These are phyloP conservation scores for Chamaecyparis obtusa DNA, from an alignment of 75 land plant species.

Conservation along the genomic window DNA sequence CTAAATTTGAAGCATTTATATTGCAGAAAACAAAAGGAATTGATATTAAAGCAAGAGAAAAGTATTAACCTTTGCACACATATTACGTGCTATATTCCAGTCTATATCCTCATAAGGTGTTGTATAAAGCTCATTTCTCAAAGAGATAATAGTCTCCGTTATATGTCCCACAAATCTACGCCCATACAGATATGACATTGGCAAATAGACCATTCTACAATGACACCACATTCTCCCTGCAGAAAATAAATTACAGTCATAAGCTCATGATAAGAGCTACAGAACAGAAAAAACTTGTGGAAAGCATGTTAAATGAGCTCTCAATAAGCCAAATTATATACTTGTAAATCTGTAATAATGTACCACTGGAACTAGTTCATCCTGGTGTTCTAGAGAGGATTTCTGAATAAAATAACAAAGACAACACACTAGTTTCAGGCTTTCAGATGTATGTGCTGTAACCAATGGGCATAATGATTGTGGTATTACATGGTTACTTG, in stretches of 20 bases:
- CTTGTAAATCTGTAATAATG: neutral
- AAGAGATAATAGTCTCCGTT: slow-evolving; percentile 52
- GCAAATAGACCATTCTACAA: slow-evolving; percentile 89
- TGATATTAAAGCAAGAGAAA: neutral
- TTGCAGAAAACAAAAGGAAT: neutral
- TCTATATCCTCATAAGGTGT: slow-evolving; percentile 64
- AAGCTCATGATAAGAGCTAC: neutral
- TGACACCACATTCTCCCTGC: slow-evolving; percentile 99
- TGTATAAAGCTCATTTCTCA: slow-evolving; percentile 74
- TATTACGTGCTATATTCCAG: slow-evolving; percentile 83
- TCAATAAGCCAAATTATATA: neutral
- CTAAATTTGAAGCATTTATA: neutral
- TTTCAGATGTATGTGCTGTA: neutral
- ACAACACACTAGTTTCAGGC: neutral
- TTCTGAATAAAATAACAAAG: neutral
- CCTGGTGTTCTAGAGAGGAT: neutral
- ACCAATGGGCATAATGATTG: neutral
- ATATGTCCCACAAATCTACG: slow-evolving; percentile 82
- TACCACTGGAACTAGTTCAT: neutral
- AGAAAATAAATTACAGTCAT: slow-evolving; percentile 4
- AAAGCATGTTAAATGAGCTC: neutral
- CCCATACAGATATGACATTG: slow-evolving; percentile 93
- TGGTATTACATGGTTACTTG: neutral
- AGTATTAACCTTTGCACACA: slow-evolving; percentile 80
- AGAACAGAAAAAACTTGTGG: neutral